These are phyloP conservation scores for Stylonectria norvegica DNA, from an alignment of 2,329 filamentous ascomycete species.

Conservation along the genomic window DNA sequence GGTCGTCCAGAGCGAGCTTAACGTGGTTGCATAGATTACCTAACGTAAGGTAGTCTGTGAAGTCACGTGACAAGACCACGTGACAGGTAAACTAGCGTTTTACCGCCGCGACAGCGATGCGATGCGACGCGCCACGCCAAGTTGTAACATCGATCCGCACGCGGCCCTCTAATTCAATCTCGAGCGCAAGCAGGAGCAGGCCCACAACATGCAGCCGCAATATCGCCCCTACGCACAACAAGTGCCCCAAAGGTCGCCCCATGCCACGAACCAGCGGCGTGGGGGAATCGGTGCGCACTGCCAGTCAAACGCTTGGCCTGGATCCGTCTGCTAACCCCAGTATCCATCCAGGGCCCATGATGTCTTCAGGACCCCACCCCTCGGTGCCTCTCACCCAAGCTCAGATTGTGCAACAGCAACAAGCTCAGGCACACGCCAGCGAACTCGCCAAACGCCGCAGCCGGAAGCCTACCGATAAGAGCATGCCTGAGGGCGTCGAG, in stretches of 20 bases:
- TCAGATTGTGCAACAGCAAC: slow-evolving; percentile 52
- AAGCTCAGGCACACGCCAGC: slow-evolving; percentile 50
- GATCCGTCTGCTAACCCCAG: slow-evolving; percentile 5
- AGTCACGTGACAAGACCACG: slow-evolving; percentile 11
- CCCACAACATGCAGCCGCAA: slow-evolving; percentile 48
- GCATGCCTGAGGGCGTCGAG: slow-evolving; percentile 85
- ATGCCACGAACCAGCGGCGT: slow-evolving; percentile 47
- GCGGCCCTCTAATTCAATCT: background rate
- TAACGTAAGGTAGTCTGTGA: background rate
- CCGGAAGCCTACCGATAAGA: slow-evolving; percentile 90
- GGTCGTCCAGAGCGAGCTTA: no score
- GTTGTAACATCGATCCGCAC: slow-evolving; percentile 5
- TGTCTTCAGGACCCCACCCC: slow-evolving; percentile 51
- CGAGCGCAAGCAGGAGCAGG: background rate
- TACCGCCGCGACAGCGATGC: slow-evolving; percentile 12
- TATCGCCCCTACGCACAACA: slow-evolving; percentile 52
- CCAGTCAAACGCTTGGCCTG: slow-evolving; percentile 1
- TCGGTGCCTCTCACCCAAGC: slow-evolving; percentile 51
- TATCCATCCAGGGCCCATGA: slow-evolving; percentile 48
- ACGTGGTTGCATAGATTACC: no score
- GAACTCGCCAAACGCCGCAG: slow-evolving; percentile 76
- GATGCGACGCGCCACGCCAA: slow-evolving; percentile 28
- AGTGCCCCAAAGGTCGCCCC: slow-evolving; percentile 47
- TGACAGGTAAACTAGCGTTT: slow-evolving; percentile 19
- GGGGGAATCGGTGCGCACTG: slow-evolving; percentile 49